Conservation (phyloP, 768 basidiomycete species). For the Agrocybe chaxingu region DNA sequence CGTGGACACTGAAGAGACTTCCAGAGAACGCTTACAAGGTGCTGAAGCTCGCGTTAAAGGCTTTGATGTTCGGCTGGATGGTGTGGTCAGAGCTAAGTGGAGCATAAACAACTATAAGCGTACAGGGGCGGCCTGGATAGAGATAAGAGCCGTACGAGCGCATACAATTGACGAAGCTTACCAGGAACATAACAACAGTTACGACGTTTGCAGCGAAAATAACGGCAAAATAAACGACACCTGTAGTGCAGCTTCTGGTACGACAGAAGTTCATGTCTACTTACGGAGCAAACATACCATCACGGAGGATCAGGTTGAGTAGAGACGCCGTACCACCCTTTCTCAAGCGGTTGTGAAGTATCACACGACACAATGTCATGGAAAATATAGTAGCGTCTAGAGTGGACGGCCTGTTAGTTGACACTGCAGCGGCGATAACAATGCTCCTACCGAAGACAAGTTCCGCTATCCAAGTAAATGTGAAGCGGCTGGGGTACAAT, state of each 20-base stretch:
- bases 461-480: slow-evolving; percentile 35
- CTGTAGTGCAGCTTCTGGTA: slow-evolving; percentile 8
- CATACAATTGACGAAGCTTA: slow-evolving; percentile 9
- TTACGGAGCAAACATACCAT: slow-evolving; percentile 20
- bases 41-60: slow-evolving; percentile 35
- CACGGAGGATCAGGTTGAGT: slow-evolving; percentile 27
- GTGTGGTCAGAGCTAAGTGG: background rate
- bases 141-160: background rate
- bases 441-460: slow-evolving; percentile 26
- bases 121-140: slow-evolving; percentile 23
- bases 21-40: slow-evolving; percentile 24
- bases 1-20: background rate
- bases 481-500: slow-evolving; percentile 26
- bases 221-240: slow-evolving; percentile 30
- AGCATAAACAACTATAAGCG: background rate
- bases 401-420: background rate
- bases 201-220: slow-evolving; percentile 30
- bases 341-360: slow-evolving; percentile 13
- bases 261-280: background rate
- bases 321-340: slow-evolving; percentile 17
- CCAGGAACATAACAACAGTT: slow-evolving; percentile 30
- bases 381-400: slow-evolving; percentile 29
- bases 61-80: slow-evolving; percentile 29
- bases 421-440: background rate
- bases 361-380: slow-evolving; percentile 26